A percentile compares a stretch with the other conserved stretches of the same genome.
Evolutionary conservation across 1,284 basidiomycete species (phyloP).

Genomic region (Puccinia hordei): DNA sequence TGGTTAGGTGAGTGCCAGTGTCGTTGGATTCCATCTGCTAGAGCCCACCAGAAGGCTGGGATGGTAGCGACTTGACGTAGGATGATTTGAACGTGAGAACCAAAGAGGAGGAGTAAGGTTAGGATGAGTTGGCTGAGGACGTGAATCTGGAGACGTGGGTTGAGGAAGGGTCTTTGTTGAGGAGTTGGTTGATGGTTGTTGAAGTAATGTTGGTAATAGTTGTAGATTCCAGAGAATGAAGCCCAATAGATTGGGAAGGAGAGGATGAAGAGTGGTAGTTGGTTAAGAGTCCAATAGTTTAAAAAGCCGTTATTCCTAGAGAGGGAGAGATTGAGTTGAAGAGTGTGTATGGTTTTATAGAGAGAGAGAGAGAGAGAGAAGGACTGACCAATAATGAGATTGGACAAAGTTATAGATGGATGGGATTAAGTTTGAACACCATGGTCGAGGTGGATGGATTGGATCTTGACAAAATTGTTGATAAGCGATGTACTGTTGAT

Average conservation of each 20-base stretch:
- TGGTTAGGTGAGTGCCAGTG: background rate
- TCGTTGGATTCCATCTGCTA: constrained; percentile 13
- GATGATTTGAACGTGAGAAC: constrained; percentile 48
- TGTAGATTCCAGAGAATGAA: background rate
- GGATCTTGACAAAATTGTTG: constrained; percentile 17
- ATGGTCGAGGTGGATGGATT: background rate
- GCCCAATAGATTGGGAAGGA: constrained; percentile 38
- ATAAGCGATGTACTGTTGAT: constrained; percentile 28
- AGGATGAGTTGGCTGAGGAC: constrained; percentile 31
- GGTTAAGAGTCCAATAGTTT: constrained; percentile 26
- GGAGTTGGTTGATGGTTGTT: background rate
- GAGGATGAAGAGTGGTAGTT: constrained; percentile 23
- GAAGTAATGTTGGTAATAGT: background rate
- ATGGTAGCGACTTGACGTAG: constrained; percentile 26
- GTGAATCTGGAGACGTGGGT: background rate
- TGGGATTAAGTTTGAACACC: constrained; percentile 36
- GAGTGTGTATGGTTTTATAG: too few species aligned
- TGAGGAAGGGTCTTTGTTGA: background rate
- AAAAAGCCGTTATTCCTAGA: constrained; percentile 44
- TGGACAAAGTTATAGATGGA: constrained; percentile 40
- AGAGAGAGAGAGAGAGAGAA: background rate
- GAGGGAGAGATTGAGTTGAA: background rate
- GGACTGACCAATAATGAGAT: constrained; percentile 35
- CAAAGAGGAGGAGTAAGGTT: constrained; percentile 10
- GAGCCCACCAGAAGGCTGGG: constrained; percentile 39